Percentiles rank a stretch among this genome's conserved stretches.
Evolutionary conservation across 306 rosid genomes (phyloP).

Genomic region (Canavalia ensiformis): DNA sequence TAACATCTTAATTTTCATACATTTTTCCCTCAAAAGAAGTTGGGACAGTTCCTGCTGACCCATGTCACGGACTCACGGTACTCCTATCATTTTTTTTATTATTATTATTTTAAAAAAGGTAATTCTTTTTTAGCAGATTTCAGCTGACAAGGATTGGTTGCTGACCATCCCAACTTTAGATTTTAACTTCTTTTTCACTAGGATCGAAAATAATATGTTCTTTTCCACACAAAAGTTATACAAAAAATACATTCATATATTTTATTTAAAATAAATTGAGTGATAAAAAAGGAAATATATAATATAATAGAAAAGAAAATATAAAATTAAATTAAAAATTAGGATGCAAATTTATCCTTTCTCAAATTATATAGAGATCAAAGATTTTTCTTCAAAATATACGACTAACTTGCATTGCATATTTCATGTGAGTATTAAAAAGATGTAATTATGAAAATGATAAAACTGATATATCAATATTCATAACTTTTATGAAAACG

Average conservation of each 20-base stretch:
- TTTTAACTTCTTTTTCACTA: background rate
- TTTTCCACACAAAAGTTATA: background rate
- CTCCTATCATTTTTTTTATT: background rate
- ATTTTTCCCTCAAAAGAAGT: background rate
- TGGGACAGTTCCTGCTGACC: background rate
- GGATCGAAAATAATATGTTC: background rate
- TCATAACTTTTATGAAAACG: conserved; percentile 29
- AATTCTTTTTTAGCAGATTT: background rate
- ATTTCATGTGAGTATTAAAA: background rate
- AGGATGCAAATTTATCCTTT: no score
- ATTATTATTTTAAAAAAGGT: background rate
- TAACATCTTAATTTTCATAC: background rate
- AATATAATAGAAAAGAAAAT: no score
- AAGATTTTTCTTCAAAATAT: background rate
- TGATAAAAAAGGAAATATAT: no score
- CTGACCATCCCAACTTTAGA: background rate
- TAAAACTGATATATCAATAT: conserved; percentile 33
- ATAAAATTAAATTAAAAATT: background rate
- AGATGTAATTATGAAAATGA: conserved; percentile 8
- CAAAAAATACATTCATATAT: no score
- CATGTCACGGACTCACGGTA: background rate
- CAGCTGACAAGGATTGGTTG: conserved; percentile 1
- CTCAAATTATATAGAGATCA: background rate
- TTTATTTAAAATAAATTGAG: no score
- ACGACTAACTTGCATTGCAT: background rate